A percentile compares a stretch with the other conserved stretches of the same genome.
phyloP scores from a whole-genome alignment of 306 rosid genomes.

The Trichosanthes cucumerina region DNA sequence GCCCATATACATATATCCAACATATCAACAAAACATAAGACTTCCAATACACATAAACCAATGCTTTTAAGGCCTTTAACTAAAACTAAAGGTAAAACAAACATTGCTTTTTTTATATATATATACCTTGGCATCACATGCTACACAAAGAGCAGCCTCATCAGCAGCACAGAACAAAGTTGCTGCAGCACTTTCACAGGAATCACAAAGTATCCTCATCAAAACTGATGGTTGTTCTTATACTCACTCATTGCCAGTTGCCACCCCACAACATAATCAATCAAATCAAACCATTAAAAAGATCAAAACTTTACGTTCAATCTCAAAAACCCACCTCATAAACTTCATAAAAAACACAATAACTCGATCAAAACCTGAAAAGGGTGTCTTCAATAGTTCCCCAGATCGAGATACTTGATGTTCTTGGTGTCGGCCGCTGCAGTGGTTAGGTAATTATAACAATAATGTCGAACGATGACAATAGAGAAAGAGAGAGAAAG shows the following conservation, averaged over 20 bases:
- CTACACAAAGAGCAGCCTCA: conserved; percentile 92
- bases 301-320: neutral
- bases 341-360: neutral
- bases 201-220: conserved; percentile 97
- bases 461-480: neutral
- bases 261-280: conserved; percentile 14
- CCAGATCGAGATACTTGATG: neutral
- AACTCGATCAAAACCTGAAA: neutral
- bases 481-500: neutral
- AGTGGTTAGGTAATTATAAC: neutral
- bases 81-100: neutral
- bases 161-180: conserved; percentile 97
- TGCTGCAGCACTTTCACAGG: conserved; percentile 96
- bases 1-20: conserved; percentile 16
- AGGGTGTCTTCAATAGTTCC: neutral
- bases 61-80: neutral
- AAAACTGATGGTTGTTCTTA: conserved; percentile 21
- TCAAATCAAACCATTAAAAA: conserved; percentile 7
- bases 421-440: conserved; percentile 7
- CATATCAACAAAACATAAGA: conserved; percentile 4
- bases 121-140: conserved; percentile 79
- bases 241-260: conserved; percentile 59
- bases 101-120: neutral
- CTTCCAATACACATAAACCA: neutral
- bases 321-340: neutral